Percentiles rank a stretch among this genome's conserved stretches.
phyloP scores from a whole-genome alignment of 768 basidiomycete genomes.

The Russula vinacea region DNA sequence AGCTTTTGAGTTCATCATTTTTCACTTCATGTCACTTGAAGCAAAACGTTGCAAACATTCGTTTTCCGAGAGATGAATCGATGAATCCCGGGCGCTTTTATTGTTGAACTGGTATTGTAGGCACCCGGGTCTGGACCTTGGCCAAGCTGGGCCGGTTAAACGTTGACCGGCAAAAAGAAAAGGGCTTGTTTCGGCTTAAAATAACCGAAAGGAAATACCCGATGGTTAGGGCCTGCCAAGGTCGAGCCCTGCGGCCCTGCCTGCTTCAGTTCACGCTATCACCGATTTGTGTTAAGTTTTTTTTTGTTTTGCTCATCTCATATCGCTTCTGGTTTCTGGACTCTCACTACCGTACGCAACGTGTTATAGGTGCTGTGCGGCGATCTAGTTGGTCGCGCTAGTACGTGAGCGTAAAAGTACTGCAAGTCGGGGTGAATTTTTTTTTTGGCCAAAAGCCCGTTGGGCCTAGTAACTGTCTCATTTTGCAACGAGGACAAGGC shows the following conservation, averaged over 20 bases:
- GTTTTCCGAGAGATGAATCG: not conserved
- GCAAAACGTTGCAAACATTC: not conserved
- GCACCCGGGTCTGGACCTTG: not conserved
- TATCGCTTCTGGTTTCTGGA: not conserved
- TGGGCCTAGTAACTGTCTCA: not conserved
- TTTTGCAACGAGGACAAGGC: not conserved
- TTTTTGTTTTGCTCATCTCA: too few species aligned
- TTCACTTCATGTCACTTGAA: not conserved
- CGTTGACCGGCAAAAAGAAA: not conserved
- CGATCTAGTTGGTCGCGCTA: not conserved
- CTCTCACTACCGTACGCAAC: not conserved
- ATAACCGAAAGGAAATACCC: not conserved
- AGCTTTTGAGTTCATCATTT: not conserved
- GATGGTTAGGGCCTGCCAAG: too few species aligned
- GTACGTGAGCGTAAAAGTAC: not conserved
- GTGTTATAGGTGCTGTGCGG: not conserved
- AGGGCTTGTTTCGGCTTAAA: not conserved
- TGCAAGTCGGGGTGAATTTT: not conserved
- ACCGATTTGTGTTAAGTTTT: slow-evolving; percentile 1
- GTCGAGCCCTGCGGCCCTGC: not conserved
- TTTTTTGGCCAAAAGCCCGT: not conserved
- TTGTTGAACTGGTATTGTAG: not conserved
- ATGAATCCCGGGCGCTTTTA: not conserved
- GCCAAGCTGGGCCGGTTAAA: too few species aligned
- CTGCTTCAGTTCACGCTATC: not conserved